These are phyloP conservation scores for Mycothermus thermophilus DNA, from an alignment of 495 filamentous ascomycete genomes.

Conservation along the genomic window DNA sequence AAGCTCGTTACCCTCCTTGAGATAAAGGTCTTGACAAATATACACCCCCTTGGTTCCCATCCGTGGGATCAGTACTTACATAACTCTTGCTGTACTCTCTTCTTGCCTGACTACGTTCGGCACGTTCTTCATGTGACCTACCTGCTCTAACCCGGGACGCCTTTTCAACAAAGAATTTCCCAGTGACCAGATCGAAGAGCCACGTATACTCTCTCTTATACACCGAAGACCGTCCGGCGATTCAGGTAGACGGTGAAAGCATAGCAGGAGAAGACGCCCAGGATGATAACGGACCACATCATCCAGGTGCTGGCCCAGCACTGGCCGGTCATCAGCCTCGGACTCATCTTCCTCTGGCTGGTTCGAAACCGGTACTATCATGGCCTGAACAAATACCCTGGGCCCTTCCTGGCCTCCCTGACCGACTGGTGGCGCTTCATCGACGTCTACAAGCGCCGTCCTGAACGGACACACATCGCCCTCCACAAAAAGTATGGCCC, in stretches of 20 bases:
- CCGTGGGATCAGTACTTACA: too few relatives aligned
- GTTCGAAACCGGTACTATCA: slow-evolving; percentile 44
- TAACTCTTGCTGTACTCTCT: neutral
- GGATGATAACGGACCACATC: slow-evolving; percentile 16
- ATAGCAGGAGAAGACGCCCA: neutral
- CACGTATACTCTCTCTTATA: slow-evolving; percentile 4
- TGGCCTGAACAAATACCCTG: slow-evolving; percentile 50
- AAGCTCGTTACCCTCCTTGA: neutral
- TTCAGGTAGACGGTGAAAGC: neutral
- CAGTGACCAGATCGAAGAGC: neutral
- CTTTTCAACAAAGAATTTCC: slow-evolving; percentile 6
- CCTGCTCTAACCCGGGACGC: neutral
- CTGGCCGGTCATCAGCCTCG: slow-evolving; percentile 32
- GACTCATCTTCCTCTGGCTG: slow-evolving; percentile 27
- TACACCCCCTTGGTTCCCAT: slow-evolving; percentile 1
- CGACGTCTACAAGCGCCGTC: slow-evolving; percentile 46
- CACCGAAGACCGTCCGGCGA: neutral
- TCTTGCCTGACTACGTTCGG: too few relatives aligned
- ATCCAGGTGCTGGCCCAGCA: slow-evolving; percentile 25
- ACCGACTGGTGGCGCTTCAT: slow-evolving; percentile 58
- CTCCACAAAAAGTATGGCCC: slow-evolving; percentile 60
- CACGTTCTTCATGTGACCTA: neutral
- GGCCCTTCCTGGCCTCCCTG: slow-evolving; percentile 51
- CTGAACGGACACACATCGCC: slow-evolving; percentile 49
- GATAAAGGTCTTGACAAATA: slow-evolving; percentile 4